Base-by-base conservation (phyloP, 257 asterid genomes). In the Catharanthus roseus region DNA sequence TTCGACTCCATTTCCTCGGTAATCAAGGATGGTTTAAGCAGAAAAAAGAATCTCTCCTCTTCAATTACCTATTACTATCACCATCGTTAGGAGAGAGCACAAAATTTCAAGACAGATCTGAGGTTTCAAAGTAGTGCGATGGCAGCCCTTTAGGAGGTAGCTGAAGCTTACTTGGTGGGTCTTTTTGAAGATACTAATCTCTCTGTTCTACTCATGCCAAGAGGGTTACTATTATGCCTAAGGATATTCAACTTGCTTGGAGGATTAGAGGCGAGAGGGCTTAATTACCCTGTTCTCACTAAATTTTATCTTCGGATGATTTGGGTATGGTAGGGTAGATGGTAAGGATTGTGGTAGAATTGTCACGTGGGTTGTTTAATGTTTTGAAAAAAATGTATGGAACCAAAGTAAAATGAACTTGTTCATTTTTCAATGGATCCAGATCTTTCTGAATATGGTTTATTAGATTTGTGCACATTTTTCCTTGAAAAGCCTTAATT, bases 101-200 rank as follows among this genome's bases (percentile, higher is more conserved):
- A 89, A 81, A 93, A 89, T 67, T 89, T 89, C 82, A 89, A 89
- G 86, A 89, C 91, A 11, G 96, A 89, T 84, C 84, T 87, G 70
- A 82, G 91, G 83, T 89, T 89, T 71, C 96, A 89, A 84, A 89
- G 96, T 84, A 82, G 89, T 51, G 92, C 90, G 44, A 92, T 86
- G n/a, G 82, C 92, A 26, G 92, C 96, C 23, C 81, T 88, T 33
- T 90, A 88, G 82, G 95, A 88, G 82, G 95, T 90, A 26, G 92
- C 92, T 0, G 92, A 88, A 72, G 90, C 96, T 0, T 88, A 88
- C 36, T 42, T 88, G 54, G 92, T 88, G 3, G 92, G 90, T 0
- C 73, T 88, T 38, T 88, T 88, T 24, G 90, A 88, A 81, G 95
- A 88, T 26, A 86, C 95, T 4, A 88, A 88, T 74, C 88, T 88